Conservation (phyloP, 257 asterid species). For the Apocynum venetum region DNA sequence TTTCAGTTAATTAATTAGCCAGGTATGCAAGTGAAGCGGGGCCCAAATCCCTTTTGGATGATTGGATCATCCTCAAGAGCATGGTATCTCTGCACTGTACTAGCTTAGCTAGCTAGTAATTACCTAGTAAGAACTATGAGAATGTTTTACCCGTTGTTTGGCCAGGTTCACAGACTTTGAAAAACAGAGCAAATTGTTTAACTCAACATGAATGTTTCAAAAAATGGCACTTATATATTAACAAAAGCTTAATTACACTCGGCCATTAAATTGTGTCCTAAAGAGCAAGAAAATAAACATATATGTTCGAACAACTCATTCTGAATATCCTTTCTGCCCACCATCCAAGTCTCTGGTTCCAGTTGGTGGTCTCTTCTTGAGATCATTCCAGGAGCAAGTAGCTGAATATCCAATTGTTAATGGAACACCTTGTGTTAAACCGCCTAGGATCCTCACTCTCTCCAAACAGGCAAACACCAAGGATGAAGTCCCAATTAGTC, state of each 20-base stretch:
- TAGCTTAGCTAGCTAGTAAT: no score
- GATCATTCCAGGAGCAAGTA: neutral
- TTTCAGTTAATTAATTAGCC: no score
- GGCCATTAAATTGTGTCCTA: slow-evolving; percentile 34
- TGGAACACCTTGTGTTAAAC: neutral
- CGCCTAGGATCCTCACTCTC: neutral
- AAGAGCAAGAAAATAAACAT: neutral
- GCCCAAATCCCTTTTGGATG: no score
- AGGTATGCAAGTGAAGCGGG: no score
- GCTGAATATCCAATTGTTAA: neutral
- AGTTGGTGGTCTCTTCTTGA: neutral
- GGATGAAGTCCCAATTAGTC: slow-evolving; percentile 9
- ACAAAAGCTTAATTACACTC: slow-evolving; percentile 54
- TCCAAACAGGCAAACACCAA: slow-evolving; percentile 5
- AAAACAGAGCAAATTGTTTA: neutral
- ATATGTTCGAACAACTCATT: neutral
- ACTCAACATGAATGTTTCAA: neutral
- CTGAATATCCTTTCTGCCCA: no score
- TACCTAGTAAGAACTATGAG: no score
- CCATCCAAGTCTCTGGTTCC: slow-evolving; percentile 2
- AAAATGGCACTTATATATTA: slow-evolving; percentile 41
- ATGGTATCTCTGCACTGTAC: no score
- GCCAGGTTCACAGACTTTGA: no score
- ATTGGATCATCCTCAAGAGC: no score
- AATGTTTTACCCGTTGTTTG: no score